Evolutionary conservation across 768 basidiomycete species (phyloP).

Genomic region (Panaeolus papilionaceus): DNA sequence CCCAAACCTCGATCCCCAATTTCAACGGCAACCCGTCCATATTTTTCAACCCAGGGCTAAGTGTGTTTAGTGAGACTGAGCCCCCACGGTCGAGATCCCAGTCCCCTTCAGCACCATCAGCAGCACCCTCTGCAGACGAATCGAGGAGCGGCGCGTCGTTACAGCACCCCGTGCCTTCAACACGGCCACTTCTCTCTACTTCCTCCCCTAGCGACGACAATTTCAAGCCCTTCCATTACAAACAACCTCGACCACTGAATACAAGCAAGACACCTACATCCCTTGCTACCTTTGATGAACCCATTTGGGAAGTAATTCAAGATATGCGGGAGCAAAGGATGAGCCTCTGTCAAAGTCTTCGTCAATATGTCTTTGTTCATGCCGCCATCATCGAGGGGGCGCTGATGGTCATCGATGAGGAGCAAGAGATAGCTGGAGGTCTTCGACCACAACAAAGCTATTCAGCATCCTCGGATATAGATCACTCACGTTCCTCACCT

Average conservation of each 20-base stretch:
- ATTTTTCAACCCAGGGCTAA: conserved; percentile 13
- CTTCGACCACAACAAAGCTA: conserved; percentile 16
- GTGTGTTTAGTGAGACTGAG: conserved; percentile 34
- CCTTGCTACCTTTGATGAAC: conserved; percentile 72
- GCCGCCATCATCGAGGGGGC: conserved; percentile 84
- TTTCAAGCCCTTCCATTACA: conserved; percentile 56
- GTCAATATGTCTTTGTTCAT: conserved; percentile 96
- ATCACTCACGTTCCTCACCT: conserved; percentile 16
- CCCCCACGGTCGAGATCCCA: conserved; percentile 34
- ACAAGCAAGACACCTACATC: conserved; percentile 57
- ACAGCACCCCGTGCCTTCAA: not conserved
- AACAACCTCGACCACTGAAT: conserved; percentile 67
- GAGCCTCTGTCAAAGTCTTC: conserved; percentile 93
- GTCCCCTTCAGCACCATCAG: conserved; percentile 29
- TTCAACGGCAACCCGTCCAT: conserved; percentile 4
- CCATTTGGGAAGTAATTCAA: conserved; percentile 83
- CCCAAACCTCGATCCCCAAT: not conserved
- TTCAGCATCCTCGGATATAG: not conserved
- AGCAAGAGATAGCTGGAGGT: conserved; percentile 44
- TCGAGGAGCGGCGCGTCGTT: conserved; percentile 14
- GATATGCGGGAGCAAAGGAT: conserved; percentile 97
- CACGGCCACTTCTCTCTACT: not conserved
- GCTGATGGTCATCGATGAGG: conserved; percentile 78
- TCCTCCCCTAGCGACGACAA: conserved; percentile 21
- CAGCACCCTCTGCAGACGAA: conserved; percentile 23